Evolutionary conservation across 2,329 filamentous ascomycete species (phyloP), one percentile per base, ranked within the genome.

Genomic region (Fusarium anguioides): DNA sequence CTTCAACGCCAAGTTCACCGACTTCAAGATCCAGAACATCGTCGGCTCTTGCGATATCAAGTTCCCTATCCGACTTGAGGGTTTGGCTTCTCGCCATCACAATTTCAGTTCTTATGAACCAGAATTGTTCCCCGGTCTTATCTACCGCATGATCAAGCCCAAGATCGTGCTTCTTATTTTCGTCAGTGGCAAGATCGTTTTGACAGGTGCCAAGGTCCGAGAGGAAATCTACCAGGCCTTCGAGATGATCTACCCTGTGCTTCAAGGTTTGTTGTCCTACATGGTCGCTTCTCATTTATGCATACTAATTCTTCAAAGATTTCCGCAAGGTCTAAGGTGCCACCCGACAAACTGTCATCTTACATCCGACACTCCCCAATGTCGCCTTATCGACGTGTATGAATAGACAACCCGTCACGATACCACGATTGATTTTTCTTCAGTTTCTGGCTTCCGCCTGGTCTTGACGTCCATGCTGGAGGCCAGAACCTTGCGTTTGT

Each of bases 11-110:
- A 97, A 97, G 88, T 98, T 99, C 81, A 97, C 94, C 71, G 96
- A 99, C 80, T 99, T 99, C 84, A 99, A 98, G 88, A 99, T 99
- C 76, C 94, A 97, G 85, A 99, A 99, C 82, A 98, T 99, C 69
- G 96, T 99, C 71, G 96, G 96, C 69, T 97, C 94, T 62, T 98
- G 95, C 81, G 96, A 99, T 78, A 97, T 99, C 86, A 97, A 97
- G 86, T 99, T 99, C 83, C 96, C 96, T 52, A 97, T 99, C 74
- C 93, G 96, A 71, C 86, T 99, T 60, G 96, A 98, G 80, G 96
- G 96, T 81, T 84, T 99, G 78, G 96, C 96, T 17, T 96, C 91
- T 72, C 93, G 94, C 82, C 96, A 99, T 87, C 95, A 98, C 86
- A 97, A 97, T 83, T 99, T 98, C 89, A 96, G 93, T 82, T 97